phyloP scores from a whole-genome alignment of 345 rosid genomes.

The Adansonia digitata region DNA sequence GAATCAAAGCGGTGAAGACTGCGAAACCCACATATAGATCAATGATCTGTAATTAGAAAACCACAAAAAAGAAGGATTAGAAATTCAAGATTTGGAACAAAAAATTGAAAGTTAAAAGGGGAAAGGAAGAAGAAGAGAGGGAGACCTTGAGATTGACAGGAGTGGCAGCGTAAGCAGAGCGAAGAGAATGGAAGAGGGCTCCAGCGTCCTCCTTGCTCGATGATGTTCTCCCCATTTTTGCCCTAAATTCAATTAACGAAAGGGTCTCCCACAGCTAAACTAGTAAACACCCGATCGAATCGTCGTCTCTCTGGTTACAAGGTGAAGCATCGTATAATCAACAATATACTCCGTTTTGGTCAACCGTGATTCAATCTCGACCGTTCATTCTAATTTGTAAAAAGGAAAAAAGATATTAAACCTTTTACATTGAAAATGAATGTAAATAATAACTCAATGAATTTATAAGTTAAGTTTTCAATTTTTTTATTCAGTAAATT shows the following conservation, averaged over 20 bases:
- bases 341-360: background rate
- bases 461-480: too few species aligned
- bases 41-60: constrained; percentile 51
- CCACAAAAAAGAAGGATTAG: background rate
- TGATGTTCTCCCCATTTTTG: constrained; percentile 58
- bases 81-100: background rate
- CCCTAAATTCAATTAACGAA: background rate
- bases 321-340: background rate
- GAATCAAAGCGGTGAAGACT: constrained; percentile 74
- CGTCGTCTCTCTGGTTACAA: background rate
- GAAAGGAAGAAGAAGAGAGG: background rate
- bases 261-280: background rate
- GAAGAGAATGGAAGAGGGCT: constrained; percentile 66
- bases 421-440: background rate
- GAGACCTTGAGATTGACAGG: constrained; percentile 64
- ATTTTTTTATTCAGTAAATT: too few species aligned
- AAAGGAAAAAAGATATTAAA: too few species aligned
- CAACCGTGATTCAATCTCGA: background rate
- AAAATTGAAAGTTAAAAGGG: background rate
- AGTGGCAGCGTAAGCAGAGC: constrained; percentile 71
- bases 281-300: background rate
- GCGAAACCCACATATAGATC: constrained; percentile 83
- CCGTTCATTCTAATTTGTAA: background rate
- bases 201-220: constrained; percentile 65
- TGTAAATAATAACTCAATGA: too few species aligned